A percentile compares a stretch with the other conserved stretches of the same genome.
Conservation (phyloP, 2,329 filamentous ascomycete species). For the Trichoderma atrobrunneum region DNA sequence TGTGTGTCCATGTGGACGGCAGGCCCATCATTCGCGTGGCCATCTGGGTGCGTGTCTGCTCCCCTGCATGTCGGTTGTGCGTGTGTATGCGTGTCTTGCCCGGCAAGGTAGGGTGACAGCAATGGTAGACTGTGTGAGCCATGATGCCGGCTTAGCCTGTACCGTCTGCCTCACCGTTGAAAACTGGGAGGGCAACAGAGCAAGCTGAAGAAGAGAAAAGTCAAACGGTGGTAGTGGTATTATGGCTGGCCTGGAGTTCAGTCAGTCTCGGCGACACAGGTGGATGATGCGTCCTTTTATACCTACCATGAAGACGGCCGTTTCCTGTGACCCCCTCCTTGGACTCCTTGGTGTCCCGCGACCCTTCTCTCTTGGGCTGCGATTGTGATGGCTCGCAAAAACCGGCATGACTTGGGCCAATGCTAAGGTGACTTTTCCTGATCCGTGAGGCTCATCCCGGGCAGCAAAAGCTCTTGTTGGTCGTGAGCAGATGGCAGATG, state of each 20-base stretch:
- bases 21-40: not conserved
- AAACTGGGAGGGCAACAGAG: not conserved
- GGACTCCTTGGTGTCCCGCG: not conserved
- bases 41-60: not conserved
- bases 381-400: constrained; percentile 17
- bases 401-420: not conserved
- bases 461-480: constrained; percentile 11
- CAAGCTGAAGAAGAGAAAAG: not conserved
- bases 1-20: not conserved
- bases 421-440: constrained; percentile 3
- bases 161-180: not conserved
- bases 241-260: not conserved
- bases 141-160: not conserved
- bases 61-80: not conserved
- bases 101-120: not conserved
- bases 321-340: not conserved
- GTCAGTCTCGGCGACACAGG: not conserved
- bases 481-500: constrained; percentile 16
- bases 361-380: not conserved
- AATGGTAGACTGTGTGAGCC: not conserved
- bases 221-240: not conserved
- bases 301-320: not conserved
- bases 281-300: constrained; percentile 16
- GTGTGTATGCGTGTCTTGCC: constrained; percentile 1
- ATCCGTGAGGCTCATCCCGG: not conserved